Conservation (phyloP, 2,329 filamentous ascomycete species). For the Sclerotinia glacialis region DNA sequence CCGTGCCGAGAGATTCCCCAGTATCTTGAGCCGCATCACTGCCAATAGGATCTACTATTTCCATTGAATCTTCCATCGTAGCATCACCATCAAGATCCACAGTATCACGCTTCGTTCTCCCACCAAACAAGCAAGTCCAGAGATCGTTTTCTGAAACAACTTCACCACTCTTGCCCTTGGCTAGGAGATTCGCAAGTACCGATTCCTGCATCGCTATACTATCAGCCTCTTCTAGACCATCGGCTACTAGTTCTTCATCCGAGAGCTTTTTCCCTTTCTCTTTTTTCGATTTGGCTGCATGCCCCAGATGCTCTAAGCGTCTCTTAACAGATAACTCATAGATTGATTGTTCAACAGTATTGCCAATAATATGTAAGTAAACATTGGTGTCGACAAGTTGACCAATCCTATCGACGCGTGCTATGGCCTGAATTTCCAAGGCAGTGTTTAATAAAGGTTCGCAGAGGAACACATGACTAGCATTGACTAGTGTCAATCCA, state of each 20-base stretch:
- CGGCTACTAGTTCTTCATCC: constrained; percentile 51
- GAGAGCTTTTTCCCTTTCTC: constrained; percentile 44
- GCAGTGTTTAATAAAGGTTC: constrained; percentile 93
- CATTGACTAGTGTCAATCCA: constrained; percentile 87
- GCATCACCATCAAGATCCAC: not conserved
- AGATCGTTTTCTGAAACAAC: constrained; percentile 74
- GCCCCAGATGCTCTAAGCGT: constrained; percentile 72
- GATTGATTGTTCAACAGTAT: constrained; percentile 88
- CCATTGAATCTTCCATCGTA: not conserved
- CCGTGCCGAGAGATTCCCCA: too few species aligned
- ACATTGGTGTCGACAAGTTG: constrained; percentile 86
- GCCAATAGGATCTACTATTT: not conserved
- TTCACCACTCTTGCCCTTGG: constrained; percentile 72
- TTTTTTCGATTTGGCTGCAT: constrained; percentile 40
- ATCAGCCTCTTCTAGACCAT: constrained; percentile 76
- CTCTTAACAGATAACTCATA: constrained; percentile 80
- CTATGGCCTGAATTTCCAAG: constrained; percentile 91
- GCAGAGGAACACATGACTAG: constrained; percentile 90
- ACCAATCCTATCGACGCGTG: constrained; percentile 90
- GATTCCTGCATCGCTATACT: constrained; percentile 77
- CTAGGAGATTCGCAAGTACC: constrained; percentile 66
- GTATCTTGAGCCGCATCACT: not conserved
- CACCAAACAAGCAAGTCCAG: constrained; percentile 84
- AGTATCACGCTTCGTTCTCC: constrained; percentile 19
- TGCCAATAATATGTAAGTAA: constrained; percentile 90